Percentiles rank a stretch among this genome's conserved stretches.
Conservation (phyloP, 2,329 filamentous ascomycete species). For the Ceratocystis cubensis region DNA sequence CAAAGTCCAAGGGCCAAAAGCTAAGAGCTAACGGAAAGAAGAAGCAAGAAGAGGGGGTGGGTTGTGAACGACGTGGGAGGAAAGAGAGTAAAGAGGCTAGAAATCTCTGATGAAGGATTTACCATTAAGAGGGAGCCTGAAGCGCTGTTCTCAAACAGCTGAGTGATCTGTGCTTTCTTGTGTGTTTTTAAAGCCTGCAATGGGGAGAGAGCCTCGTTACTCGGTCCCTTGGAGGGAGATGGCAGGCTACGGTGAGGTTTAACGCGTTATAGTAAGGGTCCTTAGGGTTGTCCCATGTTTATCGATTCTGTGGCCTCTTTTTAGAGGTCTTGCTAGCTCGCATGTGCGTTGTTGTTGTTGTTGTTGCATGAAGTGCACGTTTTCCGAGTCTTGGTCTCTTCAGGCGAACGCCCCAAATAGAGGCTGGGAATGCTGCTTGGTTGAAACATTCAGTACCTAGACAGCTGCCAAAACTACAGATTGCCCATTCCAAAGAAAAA, state of each 20-base stretch:
- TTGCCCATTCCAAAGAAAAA: neutral
- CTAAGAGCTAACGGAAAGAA: neutral
- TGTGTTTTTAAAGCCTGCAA: neutral
- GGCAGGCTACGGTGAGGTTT: neutral
- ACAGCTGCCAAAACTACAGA: neutral
- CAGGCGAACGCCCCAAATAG: neutral
- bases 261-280: too few relatives aligned
- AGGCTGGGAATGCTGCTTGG: neutral
- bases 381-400: neutral
- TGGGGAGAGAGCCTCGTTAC: neutral
- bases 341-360: too few relatives aligned
- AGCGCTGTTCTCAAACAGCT: too few relatives aligned
- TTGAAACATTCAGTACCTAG: neutral
- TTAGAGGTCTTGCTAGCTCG: too few relatives aligned
- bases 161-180: neutral
- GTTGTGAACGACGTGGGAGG: neutral
- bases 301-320: too few relatives aligned
- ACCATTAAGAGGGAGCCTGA: neutral
- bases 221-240: neutral
- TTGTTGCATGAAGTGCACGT: too few relatives aligned
- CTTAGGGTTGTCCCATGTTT: too few relatives aligned
- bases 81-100: neutral
- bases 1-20: neutral
- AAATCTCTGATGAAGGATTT: constrained; percentile 7
- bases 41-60: neutral